A percentile compares a stretch with the other conserved stretches of the same genome.
These are phyloP conservation scores for Triticum urartu DNA, from an alignment of 176 grass and related monocot species.

Conservation along the genomic window DNA sequence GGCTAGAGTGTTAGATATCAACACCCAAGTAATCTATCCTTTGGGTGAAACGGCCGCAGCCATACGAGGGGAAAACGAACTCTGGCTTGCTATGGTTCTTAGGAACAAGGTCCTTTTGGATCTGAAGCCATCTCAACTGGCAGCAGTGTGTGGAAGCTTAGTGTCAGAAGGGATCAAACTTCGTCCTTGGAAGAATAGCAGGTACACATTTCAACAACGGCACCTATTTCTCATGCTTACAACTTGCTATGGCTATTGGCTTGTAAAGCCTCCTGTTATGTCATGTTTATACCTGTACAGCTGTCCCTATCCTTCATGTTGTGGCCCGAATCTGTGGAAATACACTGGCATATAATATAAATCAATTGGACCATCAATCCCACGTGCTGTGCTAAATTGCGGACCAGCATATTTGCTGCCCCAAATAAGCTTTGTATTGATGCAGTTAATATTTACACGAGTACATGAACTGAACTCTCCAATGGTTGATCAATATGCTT, in stretches of 20 bases:
- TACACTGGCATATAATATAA: neutral
- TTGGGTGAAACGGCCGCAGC: slow-evolving; percentile 93
- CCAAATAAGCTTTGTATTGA: slow-evolving; percentile 22
- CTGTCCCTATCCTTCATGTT: slow-evolving; percentile 6
- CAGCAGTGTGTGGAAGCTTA: slow-evolving; percentile 96
- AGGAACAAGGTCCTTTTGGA: slow-evolving; percentile 88
- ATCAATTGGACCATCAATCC: neutral
- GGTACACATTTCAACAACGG: slow-evolving; percentile 38
- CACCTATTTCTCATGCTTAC: neutral
- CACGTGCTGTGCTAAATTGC: neutral
- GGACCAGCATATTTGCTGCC: slow-evolving; percentile 4
- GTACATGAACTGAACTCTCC: neutral
- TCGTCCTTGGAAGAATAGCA: slow-evolving; percentile 86
- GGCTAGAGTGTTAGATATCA: slow-evolving; percentile 89
- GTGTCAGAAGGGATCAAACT: slow-evolving; percentile 98
- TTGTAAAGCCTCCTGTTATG: slow-evolving; percentile 18
- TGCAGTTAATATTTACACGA: neutral
- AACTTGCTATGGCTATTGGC: neutral
- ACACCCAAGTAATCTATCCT: slow-evolving; percentile 82
- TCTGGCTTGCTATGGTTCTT: slow-evolving; percentile 92
- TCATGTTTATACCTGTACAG: slow-evolving; percentile 24
- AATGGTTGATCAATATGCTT: neutral
- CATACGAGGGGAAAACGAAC: slow-evolving; percentile 93
- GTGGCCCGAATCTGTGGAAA: slow-evolving; percentile 11
- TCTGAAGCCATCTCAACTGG: slow-evolving; percentile 89